These are phyloP conservation scores for Hamamelis virginiana DNA, from an alignment of 164 flowering plant species.

Conservation along the genomic window DNA sequence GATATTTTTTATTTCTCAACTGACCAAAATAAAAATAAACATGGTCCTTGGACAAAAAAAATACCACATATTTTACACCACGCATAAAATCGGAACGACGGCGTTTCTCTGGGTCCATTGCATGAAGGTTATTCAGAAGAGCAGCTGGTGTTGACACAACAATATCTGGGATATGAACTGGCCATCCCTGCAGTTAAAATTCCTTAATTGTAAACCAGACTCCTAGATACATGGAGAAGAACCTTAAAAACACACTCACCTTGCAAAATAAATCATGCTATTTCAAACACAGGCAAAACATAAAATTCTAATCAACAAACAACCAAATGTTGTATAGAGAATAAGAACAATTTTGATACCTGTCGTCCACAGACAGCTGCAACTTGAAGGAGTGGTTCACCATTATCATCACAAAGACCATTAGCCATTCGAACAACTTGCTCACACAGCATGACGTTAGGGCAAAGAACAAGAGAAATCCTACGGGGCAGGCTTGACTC, in stretches of 20 bases:
- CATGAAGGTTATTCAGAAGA: constrained; percentile 68
- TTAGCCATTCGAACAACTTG: constrained; percentile 95
- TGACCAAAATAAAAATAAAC: background rate
- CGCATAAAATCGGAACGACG: constrained; percentile 63
- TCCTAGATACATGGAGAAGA: background rate
- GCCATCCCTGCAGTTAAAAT: constrained; percentile 79
- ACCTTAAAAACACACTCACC: background rate
- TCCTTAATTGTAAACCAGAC: constrained; percentile 1
- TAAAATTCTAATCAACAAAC: background rate
- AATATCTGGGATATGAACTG: constrained; percentile 63
- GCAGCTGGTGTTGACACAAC: constrained; percentile 95
- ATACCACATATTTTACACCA: constrained; percentile 84
- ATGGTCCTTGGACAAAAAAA: background rate
- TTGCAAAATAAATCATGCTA: background rate
- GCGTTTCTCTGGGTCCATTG: constrained; percentile 58
- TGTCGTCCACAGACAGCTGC: constrained; percentile 81
- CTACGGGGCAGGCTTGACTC: constrained; percentile 10
- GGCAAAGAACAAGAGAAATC: constrained; percentile 83
- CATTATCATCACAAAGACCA: constrained; percentile 47
- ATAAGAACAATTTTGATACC: constrained; percentile 36
- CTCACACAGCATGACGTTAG: constrained; percentile 88
- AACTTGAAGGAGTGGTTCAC: constrained; percentile 64
- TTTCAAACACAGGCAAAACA: background rate
- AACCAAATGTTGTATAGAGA: background rate
- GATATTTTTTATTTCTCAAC: background rate